Percentiles rank a stretch among this genome's conserved stretches.
Evolutionary conservation across 176 grass and related monocot species (phyloP).

Genomic region (Zoysia pacifica): DNA sequence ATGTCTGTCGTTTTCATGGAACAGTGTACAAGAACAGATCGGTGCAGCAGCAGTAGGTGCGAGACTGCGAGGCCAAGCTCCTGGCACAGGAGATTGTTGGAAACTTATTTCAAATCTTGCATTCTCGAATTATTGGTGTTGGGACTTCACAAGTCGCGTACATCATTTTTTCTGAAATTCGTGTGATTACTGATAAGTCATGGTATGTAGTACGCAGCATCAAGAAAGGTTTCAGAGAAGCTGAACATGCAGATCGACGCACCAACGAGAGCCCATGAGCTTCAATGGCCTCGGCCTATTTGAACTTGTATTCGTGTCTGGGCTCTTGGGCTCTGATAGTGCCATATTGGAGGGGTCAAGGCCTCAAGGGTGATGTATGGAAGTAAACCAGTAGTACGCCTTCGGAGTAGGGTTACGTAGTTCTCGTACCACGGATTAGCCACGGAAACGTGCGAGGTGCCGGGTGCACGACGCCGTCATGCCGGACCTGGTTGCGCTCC

Average conservation of each 20-base stretch:
- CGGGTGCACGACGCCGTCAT: conserved; percentile 1
- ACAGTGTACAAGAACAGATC: conserved; percentile 27
- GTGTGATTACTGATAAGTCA: neutral
- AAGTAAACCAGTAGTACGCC: rapidly evolving
- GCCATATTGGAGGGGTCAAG: too few species aligned
- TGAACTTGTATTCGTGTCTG: neutral
- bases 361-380: too few species aligned
- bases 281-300: neutral
- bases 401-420: neutral
- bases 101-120: neutral
- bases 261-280: neutral
- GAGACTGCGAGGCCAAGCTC: neutral
- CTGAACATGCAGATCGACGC: neutral
- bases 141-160: too few species aligned
- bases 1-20: conserved; percentile 32
- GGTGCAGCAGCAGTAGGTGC: neutral
- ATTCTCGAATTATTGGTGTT: neutral
- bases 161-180: neutral
- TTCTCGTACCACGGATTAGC: neutral
- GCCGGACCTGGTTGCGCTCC: conserved; percentile 11
- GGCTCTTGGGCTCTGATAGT: neutral
- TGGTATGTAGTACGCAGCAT: neutral
- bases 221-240: too few species aligned
- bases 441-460: neutral
- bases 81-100: neutral